Base-by-base conservation (phyloP, 2,329 filamentous ascomycete genomes). In the Nemania abortiva region DNA sequence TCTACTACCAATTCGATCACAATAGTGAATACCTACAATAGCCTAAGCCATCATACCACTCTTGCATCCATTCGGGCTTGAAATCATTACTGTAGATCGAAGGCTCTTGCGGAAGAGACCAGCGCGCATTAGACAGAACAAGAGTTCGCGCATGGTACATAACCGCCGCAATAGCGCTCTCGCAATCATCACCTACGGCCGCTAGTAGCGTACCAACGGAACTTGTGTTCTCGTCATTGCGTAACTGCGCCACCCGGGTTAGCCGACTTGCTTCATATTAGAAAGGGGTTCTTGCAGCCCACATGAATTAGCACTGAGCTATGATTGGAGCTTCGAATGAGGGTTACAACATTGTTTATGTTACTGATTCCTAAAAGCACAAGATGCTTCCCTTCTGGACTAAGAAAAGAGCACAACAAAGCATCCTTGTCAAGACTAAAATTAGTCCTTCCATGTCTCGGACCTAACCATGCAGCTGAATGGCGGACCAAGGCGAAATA, bases 21-120 rank as follows among this genome's bases (percentile, higher is more conserved):
- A 39, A 64, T 45, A 18, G 13, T 3, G 15, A 47, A 22, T 20
- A 20, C 63, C 56, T 79, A 88, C 96, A 99, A 78, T 96, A 99
- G 0, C 94, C 93, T 45, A 99, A 83, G 0, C 94, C 94, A 79
- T 98, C 96, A 77, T 95, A 95, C 94, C 95, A 98, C 68, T 92
- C 89, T 71, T 96, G 90, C 57, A 93, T 82, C 94, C 94, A 97
- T 77, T 89, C 80, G 6, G 85, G 81, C 63, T 85, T 84, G 39
- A 90, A 81, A 5, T 85, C 85, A 29, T 84, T 81, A 18, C 80
- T 80, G 7, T 87, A 74, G 0, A 81, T 79, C 65, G 83, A 79
- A 29, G 86, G 77, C 68, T 90, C 84, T 31, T 81, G 79, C 22
- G 82, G 81, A 66, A 81, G 75, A 73, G 87, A 79, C 64, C 83